phyloP scores from a whole-genome alignment of 257 asterid species.

The Forsythia viridissima region DNA sequence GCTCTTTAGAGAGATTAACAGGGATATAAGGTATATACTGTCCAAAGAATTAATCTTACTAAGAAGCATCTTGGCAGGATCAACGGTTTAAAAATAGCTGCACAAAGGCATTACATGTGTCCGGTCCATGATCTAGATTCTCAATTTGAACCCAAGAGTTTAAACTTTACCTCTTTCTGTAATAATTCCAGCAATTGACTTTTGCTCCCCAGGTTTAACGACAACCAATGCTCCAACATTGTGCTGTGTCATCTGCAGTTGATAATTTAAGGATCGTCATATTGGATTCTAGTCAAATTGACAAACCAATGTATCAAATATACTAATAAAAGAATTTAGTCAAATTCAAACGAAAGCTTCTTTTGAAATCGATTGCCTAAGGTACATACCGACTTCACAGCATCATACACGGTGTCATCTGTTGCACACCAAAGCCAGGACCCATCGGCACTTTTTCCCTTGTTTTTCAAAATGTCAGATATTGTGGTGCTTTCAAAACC shows the following conservation, averaged over 20 bases:
- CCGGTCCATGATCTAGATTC: background rate
- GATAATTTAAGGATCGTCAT: background rate
- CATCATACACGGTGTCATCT: constrained; percentile 56
- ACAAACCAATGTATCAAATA: background rate
- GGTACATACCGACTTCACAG: constrained; percentile 51
- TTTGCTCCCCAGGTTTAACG: constrained; percentile 53
- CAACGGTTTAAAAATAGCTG: background rate
- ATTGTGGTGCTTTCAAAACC: constrained; percentile 58
- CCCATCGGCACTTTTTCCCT: constrained; percentile 53
- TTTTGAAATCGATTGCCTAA: background rate
- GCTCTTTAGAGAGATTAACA: background rate
- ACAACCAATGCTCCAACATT: constrained; percentile 65
- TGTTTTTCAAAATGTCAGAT: constrained; percentile 39
- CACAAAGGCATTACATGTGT: background rate
- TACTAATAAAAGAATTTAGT: background rate
- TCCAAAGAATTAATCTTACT: background rate
- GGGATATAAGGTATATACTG: background rate
- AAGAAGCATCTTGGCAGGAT: background rate
- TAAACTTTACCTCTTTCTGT: constrained; percentile 48
- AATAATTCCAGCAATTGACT: constrained; percentile 49
- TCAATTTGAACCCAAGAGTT: background rate
- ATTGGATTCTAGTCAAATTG: background rate
- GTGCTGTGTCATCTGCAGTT: constrained; percentile 56
- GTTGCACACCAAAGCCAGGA: constrained; percentile 68
- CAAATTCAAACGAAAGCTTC: background rate